Conservation (phyloP, 2,329 filamentous ascomycete species). For the Apiospora aurea region DNA sequence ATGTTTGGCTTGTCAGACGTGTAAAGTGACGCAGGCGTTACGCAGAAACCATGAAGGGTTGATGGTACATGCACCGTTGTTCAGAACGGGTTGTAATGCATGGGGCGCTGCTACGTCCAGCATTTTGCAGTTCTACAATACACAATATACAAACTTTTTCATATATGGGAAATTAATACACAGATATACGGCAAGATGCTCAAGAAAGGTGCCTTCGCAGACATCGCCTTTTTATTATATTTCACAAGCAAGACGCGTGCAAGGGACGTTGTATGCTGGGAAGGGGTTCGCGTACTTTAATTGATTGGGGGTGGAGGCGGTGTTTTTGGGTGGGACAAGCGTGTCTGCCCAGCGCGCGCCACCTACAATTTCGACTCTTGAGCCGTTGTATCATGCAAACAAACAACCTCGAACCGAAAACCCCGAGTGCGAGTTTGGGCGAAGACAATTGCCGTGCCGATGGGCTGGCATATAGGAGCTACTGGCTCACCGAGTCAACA, state of each 20-base stretch:
- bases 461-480: slow-evolving; percentile 34
- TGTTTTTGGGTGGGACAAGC: slow-evolving; percentile 20
- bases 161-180: background rate
- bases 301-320: background rate
- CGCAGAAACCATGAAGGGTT: slow-evolving; percentile 3
- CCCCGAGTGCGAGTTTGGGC: background rate
- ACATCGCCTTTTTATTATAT: no score
- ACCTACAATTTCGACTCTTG: slow-evolving; percentile 9
- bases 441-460: slow-evolving; percentile 29
- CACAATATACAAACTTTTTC: background rate
- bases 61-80: background rate
- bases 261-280: background rate
- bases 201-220: background rate
- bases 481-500: slow-evolving; percentile 47
- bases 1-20: slow-evolving; percentile 1
- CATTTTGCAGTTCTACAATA: background rate
- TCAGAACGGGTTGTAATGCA: background rate
- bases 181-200: background rate
- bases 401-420: background rate
- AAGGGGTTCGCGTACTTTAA: slow-evolving; percentile 3
- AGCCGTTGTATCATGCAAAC: slow-evolving; percentile 15
- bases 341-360: slow-evolving; percentile 18
- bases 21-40: slow-evolving; percentile 1
- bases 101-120: background rate
- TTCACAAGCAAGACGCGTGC: background rate